phyloP scores from a whole-genome alignment of 805 yeast species.

The Monosporozyma servazzii region DNA sequence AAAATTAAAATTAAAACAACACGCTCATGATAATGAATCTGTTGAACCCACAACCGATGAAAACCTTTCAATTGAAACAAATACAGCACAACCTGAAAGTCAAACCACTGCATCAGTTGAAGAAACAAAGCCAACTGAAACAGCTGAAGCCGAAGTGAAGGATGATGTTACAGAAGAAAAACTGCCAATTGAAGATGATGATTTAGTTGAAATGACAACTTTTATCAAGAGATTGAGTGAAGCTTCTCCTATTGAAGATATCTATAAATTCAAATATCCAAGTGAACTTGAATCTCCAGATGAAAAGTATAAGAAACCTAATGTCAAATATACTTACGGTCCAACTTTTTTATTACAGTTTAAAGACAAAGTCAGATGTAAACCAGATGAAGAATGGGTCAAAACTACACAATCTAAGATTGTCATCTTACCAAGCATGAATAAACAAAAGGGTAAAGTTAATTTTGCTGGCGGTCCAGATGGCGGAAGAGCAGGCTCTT shows the following conservation, averaged over 20 bases:
- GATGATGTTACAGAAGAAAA: not conserved
- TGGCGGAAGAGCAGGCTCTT: constrained; percentile 30
- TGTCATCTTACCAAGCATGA: constrained; percentile 27
- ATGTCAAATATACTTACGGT: constrained; percentile 51
- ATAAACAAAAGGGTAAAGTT: constrained; percentile 13
- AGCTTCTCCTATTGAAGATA: constrained; percentile 47
- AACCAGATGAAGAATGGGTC: constrained; percentile 56
- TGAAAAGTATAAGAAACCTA: constrained; percentile 30
- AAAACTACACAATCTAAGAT: constrained; percentile 24
- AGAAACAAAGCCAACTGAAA: constrained; percentile 11
- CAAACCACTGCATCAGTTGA: constrained; percentile 8
- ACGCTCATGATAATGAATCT: constrained; percentile 6
- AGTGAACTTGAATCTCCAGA: constrained; percentile 44
- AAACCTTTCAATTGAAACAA: not conserved
- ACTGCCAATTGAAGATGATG: not conserved
- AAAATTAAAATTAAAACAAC: constrained; percentile 15
- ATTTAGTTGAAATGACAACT: constrained; percentile 34
- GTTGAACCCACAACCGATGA: constrained; percentile 9
- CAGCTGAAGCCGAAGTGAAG: constrained; percentile 20
- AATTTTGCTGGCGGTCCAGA: constrained; percentile 27
- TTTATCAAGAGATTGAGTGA: constrained; percentile 41
- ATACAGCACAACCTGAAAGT: constrained; percentile 13
- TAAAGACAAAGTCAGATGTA: constrained; percentile 43
- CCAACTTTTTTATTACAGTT: constrained; percentile 76
- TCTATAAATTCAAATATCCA: constrained; percentile 48